Conservation (phyloP, 1,284 basidiomycete species). For the Sanguinoderma infundibulare region DNA sequence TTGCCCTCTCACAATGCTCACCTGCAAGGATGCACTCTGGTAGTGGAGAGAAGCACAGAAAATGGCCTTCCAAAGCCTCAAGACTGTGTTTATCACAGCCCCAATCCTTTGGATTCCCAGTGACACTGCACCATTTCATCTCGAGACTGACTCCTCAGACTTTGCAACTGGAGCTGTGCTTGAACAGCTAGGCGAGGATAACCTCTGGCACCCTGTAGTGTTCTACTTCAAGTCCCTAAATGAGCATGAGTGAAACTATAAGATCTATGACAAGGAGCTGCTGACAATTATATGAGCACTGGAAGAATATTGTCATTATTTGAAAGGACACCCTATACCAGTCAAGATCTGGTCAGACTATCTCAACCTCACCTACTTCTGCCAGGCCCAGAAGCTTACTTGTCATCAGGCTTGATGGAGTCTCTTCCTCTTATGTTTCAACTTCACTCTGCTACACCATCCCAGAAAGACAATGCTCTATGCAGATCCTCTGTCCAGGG, state of each 20-base stretch:
- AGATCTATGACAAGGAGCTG: constrained; percentile 44
- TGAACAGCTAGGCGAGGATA: constrained; percentile 8
- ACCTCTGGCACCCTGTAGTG: constrained; percentile 16
- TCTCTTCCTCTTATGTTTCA: constrained; percentile 37
- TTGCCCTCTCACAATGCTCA: constrained; percentile 28
- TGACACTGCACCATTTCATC: neutral
- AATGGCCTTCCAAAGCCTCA: constrained; percentile 25
- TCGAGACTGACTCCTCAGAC: constrained; percentile 1
- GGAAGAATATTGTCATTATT: constrained; percentile 39
- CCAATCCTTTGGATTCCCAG: neutral
- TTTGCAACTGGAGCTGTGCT: constrained; percentile 13
- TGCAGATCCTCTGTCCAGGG: constrained; percentile 45
- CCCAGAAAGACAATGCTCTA: constrained; percentile 36
- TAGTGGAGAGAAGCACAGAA: constrained; percentile 22
- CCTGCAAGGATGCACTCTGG: constrained; percentile 20
- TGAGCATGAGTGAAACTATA: constrained; percentile 26
- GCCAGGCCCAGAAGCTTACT: constrained; percentile 39
- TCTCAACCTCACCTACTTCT: constrained; percentile 47
- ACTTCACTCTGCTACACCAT: constrained; percentile 46
- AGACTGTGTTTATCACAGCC: neutral
- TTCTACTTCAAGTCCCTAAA: constrained; percentile 10
- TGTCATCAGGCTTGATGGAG: constrained; percentile 46
- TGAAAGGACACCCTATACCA: constrained; percentile 22
- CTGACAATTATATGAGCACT: constrained; percentile 38
- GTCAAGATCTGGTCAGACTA: constrained; percentile 42